Evolutionary conservation across 2,329 filamentous ascomycete genomes (phyloP), one percentile per base, ranked within the genome.

Genomic region (Tympanopsis confertula): DNA sequence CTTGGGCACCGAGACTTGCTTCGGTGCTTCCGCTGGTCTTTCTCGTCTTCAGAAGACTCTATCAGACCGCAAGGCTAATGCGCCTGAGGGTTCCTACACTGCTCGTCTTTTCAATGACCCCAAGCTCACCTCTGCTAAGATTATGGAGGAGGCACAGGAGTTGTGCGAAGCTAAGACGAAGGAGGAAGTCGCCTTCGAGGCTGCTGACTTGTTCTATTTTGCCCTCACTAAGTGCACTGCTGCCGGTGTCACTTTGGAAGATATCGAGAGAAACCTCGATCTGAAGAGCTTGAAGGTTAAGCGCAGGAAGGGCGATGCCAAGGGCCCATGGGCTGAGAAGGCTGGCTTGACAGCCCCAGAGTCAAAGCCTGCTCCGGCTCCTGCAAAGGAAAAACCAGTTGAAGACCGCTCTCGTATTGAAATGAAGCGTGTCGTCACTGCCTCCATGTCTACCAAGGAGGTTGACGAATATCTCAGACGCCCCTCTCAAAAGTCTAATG

Each of bases 71-170:
- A 94, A 91, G 56, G 62, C 72, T 30, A 86, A 83, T 14, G 88
- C 89, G 0, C 89, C 91, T 0, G 72, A 73, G 45, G 89, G 88
- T 2, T 98, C 91, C 12, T 98, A 98, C 59, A 98, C 91, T 4
- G 86, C 87, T 14, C 73, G 89, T 22, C 67, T 98, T 1, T 98
- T 96, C 67, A 88, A 82, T 14, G 91, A 98, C 45, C 76, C 86
- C 48, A 88, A 93, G 57, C 71, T 98, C 39, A 63, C 95, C 38
- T 74, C 85, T 32, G 91, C 91, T 3, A 98, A 98, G 69, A 95
- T 98, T 39, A 93, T 96, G 78, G 91, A 98, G 59, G 91, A 98
- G 58, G 91, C 91, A 0, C 85, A 93, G 52, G 91, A 98, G 63
- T 71, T 98, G 30, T 95, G 89, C 53, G 78, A 91, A 45, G 89